Base-by-base conservation (phyloP, 768 basidiomycete genomes). In the Leccinum variicolor region DNA sequence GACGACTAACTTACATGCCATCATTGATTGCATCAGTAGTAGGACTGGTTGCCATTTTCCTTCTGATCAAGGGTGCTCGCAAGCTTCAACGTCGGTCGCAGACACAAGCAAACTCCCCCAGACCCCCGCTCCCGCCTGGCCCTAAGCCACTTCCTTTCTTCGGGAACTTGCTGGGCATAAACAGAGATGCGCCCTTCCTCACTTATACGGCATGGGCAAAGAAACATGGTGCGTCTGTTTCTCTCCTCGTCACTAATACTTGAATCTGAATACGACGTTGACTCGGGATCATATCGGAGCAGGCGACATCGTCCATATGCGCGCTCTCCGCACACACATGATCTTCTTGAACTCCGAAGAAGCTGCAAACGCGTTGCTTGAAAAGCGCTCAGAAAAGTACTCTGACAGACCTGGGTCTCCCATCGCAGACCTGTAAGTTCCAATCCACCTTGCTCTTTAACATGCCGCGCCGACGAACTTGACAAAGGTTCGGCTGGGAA, bases 381-480 rank as follows among this genome's bases (percentile, higher is more conserved):
- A 84, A 36, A 80, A 76, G 63, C 76, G 80, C 29, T 78, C 82
- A 48, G 64, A 76, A 10, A 79, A 80, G 21, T 84, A 84, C 63
- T 84, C 81, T 48, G 60, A 62, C 50, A 51, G 64, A 7, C 53
- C 66, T 9, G 11, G 11, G 3, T 47, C 34, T 11, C 21, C 53
- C 19, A 17, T n/a, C 14, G 52, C 52, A 7, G 54, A 54, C 1
- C 5, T 65, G 66, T 59, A 29, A 28, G 59, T 55, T 46, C 48
- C 17, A 26, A 26, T 14, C 25, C 25, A 7, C 26, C 48, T 29
- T 11, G 13, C 13, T 25, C 29, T 29, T 17, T 49, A 8, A 4
- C 25, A 15, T 48, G 36, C 15, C 15, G 13, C 3, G 2, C 9
- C 10, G 48, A 49, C 6, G 5, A 7, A 17, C 23, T 25, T 17